A percentile compares a stretch with the other conserved stretches of the same genome.
These are phyloP conservation scores for Hypholoma fasciculare DNA, from an alignment of 768 basidiomycete species.

Conservation along the genomic window DNA sequence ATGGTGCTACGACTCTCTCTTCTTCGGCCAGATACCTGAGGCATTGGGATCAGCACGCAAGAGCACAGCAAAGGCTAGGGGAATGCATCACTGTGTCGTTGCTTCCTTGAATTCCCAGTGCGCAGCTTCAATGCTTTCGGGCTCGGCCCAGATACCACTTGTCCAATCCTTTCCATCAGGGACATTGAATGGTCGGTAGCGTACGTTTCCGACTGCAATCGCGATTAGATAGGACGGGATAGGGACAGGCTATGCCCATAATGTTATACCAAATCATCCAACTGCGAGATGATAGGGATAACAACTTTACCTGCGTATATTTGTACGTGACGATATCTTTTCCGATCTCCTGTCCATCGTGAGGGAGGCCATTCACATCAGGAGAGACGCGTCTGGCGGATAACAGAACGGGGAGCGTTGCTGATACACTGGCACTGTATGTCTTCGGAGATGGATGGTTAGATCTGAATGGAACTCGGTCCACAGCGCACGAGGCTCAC, in stretches of 20 bases:
- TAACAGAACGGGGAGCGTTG: slow-evolving; percentile 80
- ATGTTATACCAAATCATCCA: neutral
- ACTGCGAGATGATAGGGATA: neutral
- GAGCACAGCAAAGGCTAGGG: neutral
- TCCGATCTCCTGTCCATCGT: slow-evolving; percentile 74
- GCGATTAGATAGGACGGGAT: slow-evolving; percentile 95
- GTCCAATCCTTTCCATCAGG: slow-evolving; percentile 71
- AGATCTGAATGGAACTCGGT: neutral
- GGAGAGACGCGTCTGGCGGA: slow-evolving; percentile 84
- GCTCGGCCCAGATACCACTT: slow-evolving; percentile 91
- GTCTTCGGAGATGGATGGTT: neutral
- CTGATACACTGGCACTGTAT: slow-evolving; percentile 53
- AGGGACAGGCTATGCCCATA: slow-evolving; percentile 59
- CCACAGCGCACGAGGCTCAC: slow-evolving; percentile 34
- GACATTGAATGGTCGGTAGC: slow-evolving; percentile 64
- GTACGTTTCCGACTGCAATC: slow-evolving; percentile 82
- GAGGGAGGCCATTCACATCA: slow-evolving; percentile 63
- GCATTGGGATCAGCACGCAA: slow-evolving; percentile 3
- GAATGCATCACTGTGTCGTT: slow-evolving; percentile 57
- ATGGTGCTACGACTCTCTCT: slow-evolving; percentile 73
- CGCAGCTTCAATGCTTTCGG: slow-evolving; percentile 71
- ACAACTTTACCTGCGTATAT: slow-evolving; percentile 67
- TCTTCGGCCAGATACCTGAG: slow-evolving; percentile 73
- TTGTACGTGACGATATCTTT: slow-evolving; percentile 72
- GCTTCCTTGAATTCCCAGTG: slow-evolving; percentile 91